These are phyloP conservation scores for Aspergillus ruber DNA, from an alignment of 2,329 filamentous ascomycete species.

Conservation along the genomic window DNA sequence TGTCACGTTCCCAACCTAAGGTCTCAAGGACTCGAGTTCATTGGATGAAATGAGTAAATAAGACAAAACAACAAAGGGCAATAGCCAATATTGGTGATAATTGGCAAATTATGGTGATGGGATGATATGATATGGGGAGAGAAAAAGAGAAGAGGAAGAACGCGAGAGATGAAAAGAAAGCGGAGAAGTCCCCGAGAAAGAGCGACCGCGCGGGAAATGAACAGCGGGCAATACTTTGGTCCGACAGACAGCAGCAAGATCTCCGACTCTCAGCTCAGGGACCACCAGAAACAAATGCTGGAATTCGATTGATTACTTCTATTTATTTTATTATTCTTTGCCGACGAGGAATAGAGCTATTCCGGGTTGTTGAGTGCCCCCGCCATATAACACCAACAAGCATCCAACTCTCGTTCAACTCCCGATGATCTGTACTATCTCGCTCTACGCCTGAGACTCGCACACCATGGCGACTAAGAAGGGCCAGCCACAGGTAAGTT, in stretches of 20 bases:
- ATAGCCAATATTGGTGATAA: neutral
- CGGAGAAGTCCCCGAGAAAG: slow-evolving; percentile 15
- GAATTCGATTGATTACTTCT: neutral
- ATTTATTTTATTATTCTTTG: neutral
- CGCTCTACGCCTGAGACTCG: slow-evolving; percentile 10
- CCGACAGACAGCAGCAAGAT: neutral
- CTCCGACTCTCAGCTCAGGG: neutral
- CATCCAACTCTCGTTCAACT: neutral
- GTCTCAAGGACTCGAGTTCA: neutral
- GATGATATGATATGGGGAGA: slow-evolving; percentile 2
- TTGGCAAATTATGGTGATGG: neutral
- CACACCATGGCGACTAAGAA: slow-evolving; percentile 44
- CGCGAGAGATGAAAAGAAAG: slow-evolving; percentile 13
- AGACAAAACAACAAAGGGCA: neutral
- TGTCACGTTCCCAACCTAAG: neutral
- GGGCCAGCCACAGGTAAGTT: slow-evolving; percentile 61
- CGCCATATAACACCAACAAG: neutral
- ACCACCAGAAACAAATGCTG: neutral
- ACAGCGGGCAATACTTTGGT: neutral
- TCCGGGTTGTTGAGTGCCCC: neutral
- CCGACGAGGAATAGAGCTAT: neutral
- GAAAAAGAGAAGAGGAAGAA: slow-evolving; percentile 8
- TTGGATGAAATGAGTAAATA: neutral
- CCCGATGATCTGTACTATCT: slow-evolving; percentile 11
- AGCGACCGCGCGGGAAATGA: slow-evolving; percentile 3